A percentile compares a stretch with the other conserved stretches of the same genome.
phyloP scores from a whole-genome alignment of 257 asterid genomes.

The Verbena officinalis region DNA sequence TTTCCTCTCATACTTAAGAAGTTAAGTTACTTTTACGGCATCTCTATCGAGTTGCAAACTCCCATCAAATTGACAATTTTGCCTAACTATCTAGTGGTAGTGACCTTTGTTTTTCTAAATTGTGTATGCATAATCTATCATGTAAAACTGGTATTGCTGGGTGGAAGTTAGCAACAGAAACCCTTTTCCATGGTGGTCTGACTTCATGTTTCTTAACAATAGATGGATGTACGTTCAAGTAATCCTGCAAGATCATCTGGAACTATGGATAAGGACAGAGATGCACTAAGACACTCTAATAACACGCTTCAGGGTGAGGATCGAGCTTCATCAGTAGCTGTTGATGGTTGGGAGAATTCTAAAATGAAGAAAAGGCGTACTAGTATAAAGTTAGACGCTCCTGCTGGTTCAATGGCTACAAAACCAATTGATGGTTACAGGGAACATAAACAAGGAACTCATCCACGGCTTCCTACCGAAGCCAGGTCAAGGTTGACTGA shows the following conservation, averaged over 20 bases:
- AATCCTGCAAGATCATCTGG: conserved; percentile 64
- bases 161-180: conserved; percentile 17
- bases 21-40: background rate
- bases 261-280: conserved; percentile 68
- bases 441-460: conserved; percentile 75
- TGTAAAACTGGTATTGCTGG: conserved; percentile 16
- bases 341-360: conserved; percentile 91
- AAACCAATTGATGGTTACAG: conserved; percentile 69
- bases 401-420: conserved; percentile 44
- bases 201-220: conserved; percentile 32
- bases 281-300: conserved; percentile 57
- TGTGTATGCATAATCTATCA: conserved; percentile 23
- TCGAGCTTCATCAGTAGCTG: conserved; percentile 53
- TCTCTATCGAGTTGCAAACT: too few species aligned
- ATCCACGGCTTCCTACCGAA: conserved; percentile 64
- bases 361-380: conserved; percentile 96
- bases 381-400: conserved; percentile 71
- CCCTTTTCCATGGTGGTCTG: conserved; percentile 30
- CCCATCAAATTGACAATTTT: conserved; percentile 19
- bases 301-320: conserved; percentile 64
- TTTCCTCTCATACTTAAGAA: background rate
- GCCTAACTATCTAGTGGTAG: conserved; percentile 22
- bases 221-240: conserved; percentile 70
- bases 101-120: conserved; percentile 8
- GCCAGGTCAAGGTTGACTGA: conserved; percentile 71